Conservation (phyloP, 768 basidiomycete species). For the Tricholoma sp. region DNA sequence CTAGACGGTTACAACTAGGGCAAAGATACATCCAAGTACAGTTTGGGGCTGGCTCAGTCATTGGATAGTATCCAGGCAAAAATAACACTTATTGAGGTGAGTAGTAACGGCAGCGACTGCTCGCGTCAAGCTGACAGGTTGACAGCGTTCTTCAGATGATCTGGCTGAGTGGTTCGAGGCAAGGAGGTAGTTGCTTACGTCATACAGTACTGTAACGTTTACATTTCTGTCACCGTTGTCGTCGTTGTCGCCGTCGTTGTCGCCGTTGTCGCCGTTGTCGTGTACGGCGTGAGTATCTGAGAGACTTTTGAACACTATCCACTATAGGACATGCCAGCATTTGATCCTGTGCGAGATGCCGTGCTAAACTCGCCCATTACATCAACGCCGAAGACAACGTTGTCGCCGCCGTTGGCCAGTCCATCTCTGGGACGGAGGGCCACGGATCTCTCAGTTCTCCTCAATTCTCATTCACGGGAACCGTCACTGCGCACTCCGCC, state of each 20-base stretch:
- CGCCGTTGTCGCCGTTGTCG: conserved; percentile 16
- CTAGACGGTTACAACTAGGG: conserved; percentile 29
- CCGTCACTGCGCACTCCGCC: conserved; percentile 20
- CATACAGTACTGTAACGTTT: conserved; percentile 15
- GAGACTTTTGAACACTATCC: conserved; percentile 11
- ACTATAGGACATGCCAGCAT: conserved; percentile 48
- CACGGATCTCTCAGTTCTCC: conserved; percentile 72
- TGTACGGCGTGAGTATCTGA: conserved; percentile 7
- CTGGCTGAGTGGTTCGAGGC: conserved; percentile 47
- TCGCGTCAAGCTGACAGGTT: neutral
- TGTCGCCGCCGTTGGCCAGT: conserved; percentile 35
- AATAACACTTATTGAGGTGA: conserved; percentile 58
- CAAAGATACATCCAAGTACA: conserved; percentile 68
- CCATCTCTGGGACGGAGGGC: conserved; percentile 57
- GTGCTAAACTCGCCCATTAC: conserved; percentile 72
- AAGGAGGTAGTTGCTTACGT: conserved; percentile 18
- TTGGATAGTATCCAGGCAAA: conserved; percentile 64
- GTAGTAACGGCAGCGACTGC: conserved; percentile 3
- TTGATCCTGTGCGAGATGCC: conserved; percentile 87
- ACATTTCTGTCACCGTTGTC: conserved; percentile 17
- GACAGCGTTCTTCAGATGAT: conserved; percentile 56
- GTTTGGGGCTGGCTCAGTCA: conserved; percentile 57
- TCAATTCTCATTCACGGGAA: conserved; percentile 54
- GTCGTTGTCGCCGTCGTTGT: neutral
- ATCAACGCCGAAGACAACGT: conserved; percentile 26